These are phyloP conservation scores for Tricholoma saponaceum DNA, from an alignment of 768 basidiomycete species.

Conservation along the genomic window DNA sequence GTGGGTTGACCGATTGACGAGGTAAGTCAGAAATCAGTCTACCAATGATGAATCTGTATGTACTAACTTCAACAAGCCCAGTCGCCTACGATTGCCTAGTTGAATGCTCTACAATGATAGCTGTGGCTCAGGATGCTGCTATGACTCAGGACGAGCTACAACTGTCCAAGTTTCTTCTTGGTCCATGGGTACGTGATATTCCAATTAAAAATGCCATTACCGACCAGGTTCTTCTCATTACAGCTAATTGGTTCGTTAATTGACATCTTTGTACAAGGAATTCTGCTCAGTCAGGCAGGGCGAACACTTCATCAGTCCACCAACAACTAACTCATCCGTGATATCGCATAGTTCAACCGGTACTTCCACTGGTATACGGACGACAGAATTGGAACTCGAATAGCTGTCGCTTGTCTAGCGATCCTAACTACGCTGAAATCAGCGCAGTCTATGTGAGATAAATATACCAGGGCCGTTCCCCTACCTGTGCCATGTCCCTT, in stretches of 20 bases:
- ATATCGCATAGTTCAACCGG: slow-evolving; percentile 25
- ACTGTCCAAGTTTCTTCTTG: slow-evolving; percentile 22
- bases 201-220: neutral
- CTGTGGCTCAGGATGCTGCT: neutral
- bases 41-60: no score
- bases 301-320: neutral
- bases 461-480: neutral
- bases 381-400: slow-evolving; percentile 16
- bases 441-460: slow-evolving; percentile 27
- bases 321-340: neutral
- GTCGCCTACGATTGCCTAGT: neutral
- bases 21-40: neutral
- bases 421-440: slow-evolving; percentile 26
- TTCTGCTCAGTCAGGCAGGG: slow-evolving; percentile 26
- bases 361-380: slow-evolving; percentile 22
- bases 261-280: slow-evolving; percentile 26
- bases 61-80: neutral
- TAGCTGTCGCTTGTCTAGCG: slow-evolving; percentile 20
- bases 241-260: slow-evolving; percentile 27
- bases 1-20: neutral
- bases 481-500: neutral
- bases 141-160: slow-evolving; percentile 23
- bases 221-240: neutral
- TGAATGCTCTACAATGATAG: neutral
- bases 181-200: slow-evolving; percentile 25